Evolutionary conservation across 2,329 filamentous ascomycete genomes (phyloP).

Genomic region (Clonostachys rhizophaga): DNA sequence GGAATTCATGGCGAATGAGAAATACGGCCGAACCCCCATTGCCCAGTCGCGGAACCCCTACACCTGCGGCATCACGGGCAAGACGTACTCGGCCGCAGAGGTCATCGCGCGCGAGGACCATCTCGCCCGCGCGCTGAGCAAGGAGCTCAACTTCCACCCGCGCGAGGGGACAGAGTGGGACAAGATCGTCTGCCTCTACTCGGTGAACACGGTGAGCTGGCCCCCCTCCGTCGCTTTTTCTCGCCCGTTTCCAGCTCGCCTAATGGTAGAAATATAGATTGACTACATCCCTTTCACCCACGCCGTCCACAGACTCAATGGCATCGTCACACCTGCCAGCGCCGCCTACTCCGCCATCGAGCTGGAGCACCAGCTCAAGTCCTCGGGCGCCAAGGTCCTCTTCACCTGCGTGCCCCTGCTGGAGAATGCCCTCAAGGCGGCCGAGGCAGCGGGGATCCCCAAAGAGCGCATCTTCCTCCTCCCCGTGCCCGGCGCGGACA

Average conservation of each 20-base stretch:
- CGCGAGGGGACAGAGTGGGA: conserved; percentile 75
- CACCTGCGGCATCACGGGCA: conserved; percentile 71
- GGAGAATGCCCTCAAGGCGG: conserved; percentile 58
- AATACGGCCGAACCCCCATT: conserved; percentile 61
- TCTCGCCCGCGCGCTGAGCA: conserved; percentile 63
- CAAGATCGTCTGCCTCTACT: conserved; percentile 72
- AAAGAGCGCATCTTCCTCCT: conserved; percentile 64
- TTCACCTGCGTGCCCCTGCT: conserved; percentile 70
- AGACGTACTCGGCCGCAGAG: conserved; percentile 58
- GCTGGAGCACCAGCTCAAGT: conserved; percentile 66
- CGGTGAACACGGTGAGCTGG: conserved; percentile 69
- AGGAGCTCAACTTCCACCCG: conserved; percentile 67
- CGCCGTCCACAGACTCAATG: conserved; percentile 71
- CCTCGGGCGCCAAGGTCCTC: conserved; percentile 63
- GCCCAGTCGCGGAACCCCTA: conserved; percentile 64
- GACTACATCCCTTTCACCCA: conserved; percentile 71
- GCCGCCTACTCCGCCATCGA: conserved; percentile 68
- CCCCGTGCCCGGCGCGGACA: conserved; percentile 57
- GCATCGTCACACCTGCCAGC: conserved; percentile 70
- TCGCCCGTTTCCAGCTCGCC: too few relatives aligned
- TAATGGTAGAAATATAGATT: conserved; percentile 40
- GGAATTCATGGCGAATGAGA: conserved; percentile 73
- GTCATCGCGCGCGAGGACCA: conserved; percentile 61
- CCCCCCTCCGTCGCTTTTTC: neutral
- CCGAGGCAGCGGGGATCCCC: conserved; percentile 58